These are phyloP conservation scores for Drechslera avenae DNA, from an alignment of 2,329 filamentous ascomycete species.

Conservation along the genomic window DNA sequence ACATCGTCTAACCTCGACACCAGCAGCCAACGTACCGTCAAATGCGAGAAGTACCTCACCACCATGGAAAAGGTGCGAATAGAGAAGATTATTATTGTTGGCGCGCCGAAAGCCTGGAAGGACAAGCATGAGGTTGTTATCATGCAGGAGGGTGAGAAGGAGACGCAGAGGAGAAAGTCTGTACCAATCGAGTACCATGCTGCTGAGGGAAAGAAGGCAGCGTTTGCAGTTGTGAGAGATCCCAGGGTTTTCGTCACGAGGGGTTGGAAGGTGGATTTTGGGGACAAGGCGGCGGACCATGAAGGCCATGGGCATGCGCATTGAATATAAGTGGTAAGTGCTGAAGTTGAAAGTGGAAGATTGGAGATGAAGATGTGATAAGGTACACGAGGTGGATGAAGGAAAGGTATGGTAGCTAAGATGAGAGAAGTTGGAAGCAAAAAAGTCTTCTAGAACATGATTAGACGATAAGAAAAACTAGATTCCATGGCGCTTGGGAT, in stretches of 20 bases:
- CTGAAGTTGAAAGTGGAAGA: background rate
- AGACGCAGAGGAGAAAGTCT: constrained; percentile 51
- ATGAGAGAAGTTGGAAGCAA: too few species aligned
- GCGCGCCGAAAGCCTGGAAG: constrained; percentile 75
- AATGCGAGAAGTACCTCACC: constrained; percentile 77
- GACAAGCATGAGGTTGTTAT: constrained; percentile 66
- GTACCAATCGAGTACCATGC: constrained; percentile 65
- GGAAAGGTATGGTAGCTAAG: too few species aligned
- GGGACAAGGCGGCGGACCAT: constrained; percentile 19
- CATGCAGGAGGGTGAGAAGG: constrained; percentile 62
- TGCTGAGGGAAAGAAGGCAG: constrained; percentile 59
- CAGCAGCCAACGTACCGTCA: constrained; percentile 59
- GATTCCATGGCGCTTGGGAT: too few species aligned
- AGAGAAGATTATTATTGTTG: constrained; percentile 83
- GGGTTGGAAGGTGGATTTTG: constrained; percentile 68
- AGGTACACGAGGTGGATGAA: too few species aligned
- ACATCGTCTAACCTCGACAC: constrained; percentile 61
- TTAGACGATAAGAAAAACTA: too few species aligned
- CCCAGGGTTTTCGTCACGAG: constrained; percentile 66
- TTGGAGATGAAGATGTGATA: background rate
- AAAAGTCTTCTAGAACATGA: too few species aligned
- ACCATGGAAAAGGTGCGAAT: constrained; percentile 77
- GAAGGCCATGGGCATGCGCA: constrained; percentile 34
- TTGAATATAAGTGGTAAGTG: background rate
- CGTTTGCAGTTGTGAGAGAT: constrained; percentile 67